phyloP scores from a whole-genome alignment of 371 early-diverging fungal species.

The Zychaea mexicana region DNA sequence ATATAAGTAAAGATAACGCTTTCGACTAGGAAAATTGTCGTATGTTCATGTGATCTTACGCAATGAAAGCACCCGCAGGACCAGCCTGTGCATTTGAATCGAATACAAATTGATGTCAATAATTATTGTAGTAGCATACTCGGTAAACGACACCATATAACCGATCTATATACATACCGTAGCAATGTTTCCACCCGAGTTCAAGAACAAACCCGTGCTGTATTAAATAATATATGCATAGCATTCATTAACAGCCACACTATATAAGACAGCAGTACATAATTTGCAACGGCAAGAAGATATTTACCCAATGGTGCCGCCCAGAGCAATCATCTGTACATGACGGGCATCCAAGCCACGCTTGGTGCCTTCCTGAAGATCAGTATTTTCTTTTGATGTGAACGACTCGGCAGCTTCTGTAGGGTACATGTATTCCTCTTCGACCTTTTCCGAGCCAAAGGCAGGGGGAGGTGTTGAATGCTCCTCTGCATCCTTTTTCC shows the following conservation, averaged over 20 bases:
- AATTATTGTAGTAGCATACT: no score
- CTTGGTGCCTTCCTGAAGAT: slow-evolving; percentile 31
- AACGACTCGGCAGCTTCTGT: background rate
- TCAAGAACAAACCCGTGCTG: slow-evolving; percentile 90
- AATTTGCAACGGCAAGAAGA: background rate
- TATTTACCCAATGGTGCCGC: slow-evolving; percentile 53
- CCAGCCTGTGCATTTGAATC: no score
- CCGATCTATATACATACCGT: no score
- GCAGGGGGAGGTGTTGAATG: background rate
- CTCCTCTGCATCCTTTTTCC: slow-evolving; percentile 1
- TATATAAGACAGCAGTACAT: no score
- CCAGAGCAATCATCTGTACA: slow-evolving; percentile 81
- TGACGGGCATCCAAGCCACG: slow-evolving; percentile 73
- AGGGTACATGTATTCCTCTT: slow-evolving; percentile 2
- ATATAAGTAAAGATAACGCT: background rate
- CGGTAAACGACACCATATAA: no score
- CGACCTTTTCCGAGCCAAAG: slow-evolving; percentile 6
- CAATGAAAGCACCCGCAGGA: slow-evolving; percentile 77
- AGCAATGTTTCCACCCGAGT: slow-evolving; percentile 74
- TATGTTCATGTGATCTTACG: slow-evolving; percentile 43
- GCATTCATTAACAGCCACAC: no score
- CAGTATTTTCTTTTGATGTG: background rate
- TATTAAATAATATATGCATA: background rate
- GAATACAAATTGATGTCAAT: no score
- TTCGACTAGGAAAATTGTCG: background rate